These are phyloP conservation scores for Chamaenerion angustifolium DNA, from an alignment of 345 rosid species.

Conservation along the genomic window DNA sequence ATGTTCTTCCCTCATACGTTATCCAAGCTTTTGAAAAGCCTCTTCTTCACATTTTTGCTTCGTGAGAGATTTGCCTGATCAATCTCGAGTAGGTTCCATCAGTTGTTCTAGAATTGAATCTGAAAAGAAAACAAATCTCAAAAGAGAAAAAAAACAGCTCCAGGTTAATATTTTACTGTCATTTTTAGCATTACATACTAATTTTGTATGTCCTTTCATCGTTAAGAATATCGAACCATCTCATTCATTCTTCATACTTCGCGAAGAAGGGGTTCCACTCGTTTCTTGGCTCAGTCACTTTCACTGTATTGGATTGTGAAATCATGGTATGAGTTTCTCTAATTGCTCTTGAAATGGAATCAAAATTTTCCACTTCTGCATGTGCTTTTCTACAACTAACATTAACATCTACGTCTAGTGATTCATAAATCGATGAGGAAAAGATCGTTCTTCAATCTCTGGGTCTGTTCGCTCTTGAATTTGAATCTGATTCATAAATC, in stretches of 20 bases:
- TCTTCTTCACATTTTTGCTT: conserved; percentile 25
- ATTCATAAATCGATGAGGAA: background rate
- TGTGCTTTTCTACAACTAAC: background rate
- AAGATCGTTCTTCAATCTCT: too few species aligned
- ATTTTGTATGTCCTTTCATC: conserved; percentile 40
- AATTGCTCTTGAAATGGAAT: too few species aligned
- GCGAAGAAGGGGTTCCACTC: conserved; percentile 30
- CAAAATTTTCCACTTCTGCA: background rate
- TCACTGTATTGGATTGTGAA: background rate
- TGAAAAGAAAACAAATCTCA: background rate
- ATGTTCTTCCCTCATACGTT: too few species aligned
- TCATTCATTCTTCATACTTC: conserved; percentile 39
- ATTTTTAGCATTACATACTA: conserved; percentile 16
- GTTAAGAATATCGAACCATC: conserved; percentile 53
- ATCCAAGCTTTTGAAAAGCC: conserved; percentile 38
- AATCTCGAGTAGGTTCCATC: background rate
- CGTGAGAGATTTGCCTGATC: conserved; percentile 8
- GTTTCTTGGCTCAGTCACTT: background rate
- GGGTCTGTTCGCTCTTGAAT: too few species aligned
- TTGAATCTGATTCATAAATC: too few species aligned
- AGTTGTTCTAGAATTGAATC: conserved; percentile 14
- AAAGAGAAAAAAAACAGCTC: too few species aligned
- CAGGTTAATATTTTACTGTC: too few species aligned
- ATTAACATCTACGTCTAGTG: background rate
- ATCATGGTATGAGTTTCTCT: background rate